Base-by-base conservation (phyloP, 164 flowering plant species). In the Cinnamomum micranthum region DNA sequence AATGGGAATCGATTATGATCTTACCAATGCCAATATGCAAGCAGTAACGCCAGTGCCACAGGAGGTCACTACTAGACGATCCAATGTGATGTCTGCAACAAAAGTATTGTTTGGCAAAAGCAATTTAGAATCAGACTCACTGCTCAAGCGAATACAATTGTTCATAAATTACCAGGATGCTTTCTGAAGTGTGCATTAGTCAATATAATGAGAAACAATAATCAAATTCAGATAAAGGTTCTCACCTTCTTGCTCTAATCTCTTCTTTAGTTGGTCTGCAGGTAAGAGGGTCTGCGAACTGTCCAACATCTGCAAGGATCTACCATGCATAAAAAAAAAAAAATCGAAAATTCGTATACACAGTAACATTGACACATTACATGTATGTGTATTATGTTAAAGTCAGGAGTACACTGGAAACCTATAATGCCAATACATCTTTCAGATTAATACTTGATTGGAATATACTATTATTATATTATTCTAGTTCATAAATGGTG, bases 31-130 rank as follows among this genome's bases (percentile, higher is more conserved):
- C 68, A 96, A 91, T 80, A 96, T 79, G 79, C 98, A 94, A 50
- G 99, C 98, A 59, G 99, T 96, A 7, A 94, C 95, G 47, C 99
- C 98, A 67, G 97, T 96, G 35, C 98, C 98, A 75, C 99, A 96
- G 47, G 99, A 92, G 63, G 93, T 79, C 33, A 91, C 83, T 50
- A 94, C 76, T 22, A 95, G 97, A 9, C 71, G 74, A 65, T 91
- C 98, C 86, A 92, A 74, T 58, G 92, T 83, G 79, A 96, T 83
- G 73, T 95, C 99, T 96, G 86, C 73, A 81, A 68, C 20, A 80
- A 35, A 60, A 70, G 15, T 20, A 63, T 15, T 50, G 62, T 25
- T 52, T 25, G 20, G 64, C 15, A 6, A 22, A 74, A 27, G 4
- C 4, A 19, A 27, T 58, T 58, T 71, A 25, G 11, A 60, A 35